Evolutionary conservation across 75 land plant genomes (phyloP).

Genomic region (Isoetes taiwanensis): DNA sequence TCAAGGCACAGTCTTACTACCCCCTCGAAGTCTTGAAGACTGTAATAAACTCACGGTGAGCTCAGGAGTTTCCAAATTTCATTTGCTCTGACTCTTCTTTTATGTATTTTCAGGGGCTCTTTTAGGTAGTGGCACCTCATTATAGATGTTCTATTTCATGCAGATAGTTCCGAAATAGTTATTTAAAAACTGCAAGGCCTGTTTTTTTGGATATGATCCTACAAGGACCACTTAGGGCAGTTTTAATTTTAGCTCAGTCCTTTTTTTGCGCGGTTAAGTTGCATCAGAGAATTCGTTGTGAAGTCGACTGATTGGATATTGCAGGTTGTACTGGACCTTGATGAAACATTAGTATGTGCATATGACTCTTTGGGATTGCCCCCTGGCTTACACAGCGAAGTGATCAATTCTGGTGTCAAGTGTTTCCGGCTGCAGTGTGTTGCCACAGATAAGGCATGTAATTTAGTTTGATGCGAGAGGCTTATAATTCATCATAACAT

Average conservation of each 20-base stretch:
- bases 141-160: too few species aligned
- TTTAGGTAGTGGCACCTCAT: too few species aligned
- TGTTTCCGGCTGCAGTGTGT: slow-evolving; percentile 72
- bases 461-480: not conserved
- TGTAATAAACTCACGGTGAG: slow-evolving; percentile 2
- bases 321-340: slow-evolving; percentile 90
- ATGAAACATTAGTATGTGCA: slow-evolving; percentile 93
- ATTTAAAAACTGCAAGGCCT: slow-evolving; percentile 14
- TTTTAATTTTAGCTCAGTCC: slow-evolving; percentile 31
- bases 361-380: slow-evolving; percentile 72
- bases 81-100: not conserved
- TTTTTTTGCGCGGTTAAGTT: slow-evolving; percentile 12
- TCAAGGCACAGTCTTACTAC: not conserved
- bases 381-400: slow-evolving; percentile 36
- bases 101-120: too few species aligned
- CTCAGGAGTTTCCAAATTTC: not conserved
- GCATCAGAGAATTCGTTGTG: not conserved
- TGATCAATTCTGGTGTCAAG: slow-evolving; percentile 45
- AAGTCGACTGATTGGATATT: too few species aligned
- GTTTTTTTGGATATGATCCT: slow-evolving; percentile 14
- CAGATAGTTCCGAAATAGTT: too few species aligned
- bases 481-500: not conserved
- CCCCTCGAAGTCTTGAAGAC: not conserved
- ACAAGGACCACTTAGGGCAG: too few species aligned
- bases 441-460: slow-evolving; percentile 53